Percentiles rank a stretch among this genome's conserved stretches.
Conservation (phyloP, 2,329 filamentous ascomycete species). For the Penicillium sp. region DNA sequence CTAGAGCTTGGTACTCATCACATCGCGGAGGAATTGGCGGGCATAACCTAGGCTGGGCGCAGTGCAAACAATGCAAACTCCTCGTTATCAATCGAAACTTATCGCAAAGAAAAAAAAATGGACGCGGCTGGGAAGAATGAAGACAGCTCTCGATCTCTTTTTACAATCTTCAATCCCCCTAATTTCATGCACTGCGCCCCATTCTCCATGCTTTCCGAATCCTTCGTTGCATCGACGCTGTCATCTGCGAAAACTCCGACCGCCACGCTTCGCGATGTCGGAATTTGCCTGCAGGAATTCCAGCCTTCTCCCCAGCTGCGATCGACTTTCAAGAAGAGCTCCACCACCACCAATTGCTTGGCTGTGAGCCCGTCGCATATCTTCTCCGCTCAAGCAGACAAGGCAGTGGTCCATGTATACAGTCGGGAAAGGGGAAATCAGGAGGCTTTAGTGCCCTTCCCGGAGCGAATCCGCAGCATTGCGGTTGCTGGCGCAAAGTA, state of each 20-base stretch:
- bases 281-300: constrained; percentile 82
- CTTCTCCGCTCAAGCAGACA: constrained; percentile 88
- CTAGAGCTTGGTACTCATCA: constrained; percentile 21
- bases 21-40: constrained; percentile 7
- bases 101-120: constrained; percentile 26
- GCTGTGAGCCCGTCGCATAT: constrained; percentile 80
- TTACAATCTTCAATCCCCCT: constrained; percentile 5
- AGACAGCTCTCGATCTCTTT: constrained; percentile 12
- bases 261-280: constrained; percentile 70
- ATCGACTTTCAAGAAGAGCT: constrained; percentile 87
- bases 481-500: constrained; percentile 67
- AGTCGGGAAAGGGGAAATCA: constrained; percentile 80
- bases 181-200: constrained; percentile 21
- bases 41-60: constrained; percentile 8
- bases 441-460: constrained; percentile 84
- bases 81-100: constrained; percentile 30
- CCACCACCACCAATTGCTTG: constrained; percentile 74
- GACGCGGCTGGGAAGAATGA: constrained; percentile 18
- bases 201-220: constrained; percentile 52
- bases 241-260: constrained; percentile 45
- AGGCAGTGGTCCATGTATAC: constrained; percentile 92
- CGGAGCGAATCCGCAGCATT: constrained; percentile 80
- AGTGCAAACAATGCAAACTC: constrained; percentile 40
- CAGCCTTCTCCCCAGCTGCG: constrained; percentile 76
- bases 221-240: constrained; percentile 49